phyloP scores from a whole-genome alignment of 179 eudicot species.

The Spinacia oleracea region DNA sequence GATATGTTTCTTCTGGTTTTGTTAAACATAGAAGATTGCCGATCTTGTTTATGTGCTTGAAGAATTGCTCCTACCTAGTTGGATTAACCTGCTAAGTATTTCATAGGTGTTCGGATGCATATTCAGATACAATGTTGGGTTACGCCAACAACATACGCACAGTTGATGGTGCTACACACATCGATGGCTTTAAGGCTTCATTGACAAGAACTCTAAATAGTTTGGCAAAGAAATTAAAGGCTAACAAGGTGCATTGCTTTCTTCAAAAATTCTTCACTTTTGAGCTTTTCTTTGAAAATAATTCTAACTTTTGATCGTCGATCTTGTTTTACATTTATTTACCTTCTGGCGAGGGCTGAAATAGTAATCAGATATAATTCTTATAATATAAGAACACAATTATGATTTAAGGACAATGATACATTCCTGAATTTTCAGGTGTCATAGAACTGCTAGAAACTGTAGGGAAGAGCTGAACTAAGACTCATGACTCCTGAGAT shows the following conservation, averaged over 20 bases:
- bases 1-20: slow-evolving; percentile 3
- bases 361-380: no score
- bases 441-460: no score
- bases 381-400: no score
- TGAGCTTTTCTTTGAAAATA: not conserved
- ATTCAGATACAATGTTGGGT: slow-evolving; percentile 86
- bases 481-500: no score
- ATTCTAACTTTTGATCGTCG: not conserved
- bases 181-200: slow-evolving; percentile 88
- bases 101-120: slow-evolving; percentile 95
- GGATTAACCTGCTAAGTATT: slow-evolving; percentile 18
- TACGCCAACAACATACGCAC: slow-evolving; percentile 98
- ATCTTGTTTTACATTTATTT: not conserved
- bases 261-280: not conserved
- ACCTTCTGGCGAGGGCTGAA: no score
- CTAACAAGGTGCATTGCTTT: slow-evolving; percentile 71
- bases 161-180: slow-evolving; percentile 94
- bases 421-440: no score
- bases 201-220: slow-evolving; percentile 82
- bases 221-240: slow-evolving; percentile 75
- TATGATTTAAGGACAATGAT: no score
- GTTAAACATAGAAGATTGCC: not conserved
- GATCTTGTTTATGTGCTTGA: not conserved
- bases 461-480: no score
- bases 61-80: not conserved